Conservation (phyloP, 495 filamentous ascomycete species). For the Echria macrotheca region DNA sequence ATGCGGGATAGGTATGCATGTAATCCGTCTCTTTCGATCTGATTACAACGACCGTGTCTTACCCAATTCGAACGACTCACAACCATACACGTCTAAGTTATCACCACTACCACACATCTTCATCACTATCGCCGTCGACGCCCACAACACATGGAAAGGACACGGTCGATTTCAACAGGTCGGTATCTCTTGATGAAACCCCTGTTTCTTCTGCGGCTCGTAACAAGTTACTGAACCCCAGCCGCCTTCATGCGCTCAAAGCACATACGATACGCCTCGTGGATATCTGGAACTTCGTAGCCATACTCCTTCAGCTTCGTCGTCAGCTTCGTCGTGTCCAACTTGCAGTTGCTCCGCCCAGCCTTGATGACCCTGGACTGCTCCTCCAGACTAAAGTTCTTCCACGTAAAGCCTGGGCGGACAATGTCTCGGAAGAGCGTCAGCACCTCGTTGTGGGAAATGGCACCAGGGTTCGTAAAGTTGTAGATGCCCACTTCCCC, state of each 20-base stretch:
- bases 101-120: too few relatives aligned
- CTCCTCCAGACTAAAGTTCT: slow-evolving; percentile 61
- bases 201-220: too few relatives aligned
- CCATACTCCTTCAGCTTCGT: slow-evolving; percentile 55
- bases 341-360: slow-evolving; percentile 57
- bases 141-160: too few relatives aligned
- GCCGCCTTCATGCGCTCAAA: slow-evolving; percentile 61
- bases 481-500: slow-evolving; percentile 60
- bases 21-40: too few relatives aligned
- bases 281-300: slow-evolving; percentile 55
- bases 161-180: too few relatives aligned
- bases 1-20: too few relatives aligned
- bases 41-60: too few relatives aligned
- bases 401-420: slow-evolving; percentile 56
- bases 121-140: too few relatives aligned
- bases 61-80: too few relatives aligned
- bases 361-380: slow-evolving; percentile 64
- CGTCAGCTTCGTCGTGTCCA: slow-evolving; percentile 56
- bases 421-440: slow-evolving; percentile 56
- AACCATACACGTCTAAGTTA: too few relatives aligned
- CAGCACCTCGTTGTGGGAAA: slow-evolving; percentile 63
- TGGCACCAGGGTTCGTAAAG: slow-evolving; percentile 63
- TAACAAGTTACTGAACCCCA: slow-evolving; percentile 45
- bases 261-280: slow-evolving; percentile 54
- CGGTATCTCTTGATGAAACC: too few relatives aligned